A percentile compares a stretch with the other conserved stretches of the same genome.
Evolutionary conservation across 139 green algal genomes (phyloP).

Genomic region (Coccomyxa sp.): DNA sequence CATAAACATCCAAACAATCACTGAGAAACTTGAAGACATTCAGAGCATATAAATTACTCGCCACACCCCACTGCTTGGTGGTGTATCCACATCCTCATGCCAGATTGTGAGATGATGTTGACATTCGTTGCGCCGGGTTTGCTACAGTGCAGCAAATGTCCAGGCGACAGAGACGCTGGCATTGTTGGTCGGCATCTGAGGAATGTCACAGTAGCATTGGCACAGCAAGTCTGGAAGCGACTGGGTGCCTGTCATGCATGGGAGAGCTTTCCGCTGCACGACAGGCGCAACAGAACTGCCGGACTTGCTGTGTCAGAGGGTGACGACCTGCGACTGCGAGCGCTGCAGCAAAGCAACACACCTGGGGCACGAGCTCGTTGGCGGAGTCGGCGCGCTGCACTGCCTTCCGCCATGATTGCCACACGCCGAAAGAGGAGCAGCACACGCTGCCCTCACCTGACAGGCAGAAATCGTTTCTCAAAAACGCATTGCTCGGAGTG

Average conservation of each 20-base stretch:
- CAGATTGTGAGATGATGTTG: no score
- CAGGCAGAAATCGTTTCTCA: background rate
- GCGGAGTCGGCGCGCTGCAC: conserved; percentile 5
- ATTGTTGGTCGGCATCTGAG: no score
- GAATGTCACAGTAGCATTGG: no score
- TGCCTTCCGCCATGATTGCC: conserved; percentile 12
- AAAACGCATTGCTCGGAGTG: no score
- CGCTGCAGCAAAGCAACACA: background rate
- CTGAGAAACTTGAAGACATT: no score
- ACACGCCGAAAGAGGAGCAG: conserved; percentile 9
- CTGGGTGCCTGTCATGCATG: background rate
- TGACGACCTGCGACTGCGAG: background rate
- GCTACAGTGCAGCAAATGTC: no score
- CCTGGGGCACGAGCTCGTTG: conserved; percentile 17
- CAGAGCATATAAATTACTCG: no score
- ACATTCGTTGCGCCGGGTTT: no score
- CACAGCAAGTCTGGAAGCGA: background rate
- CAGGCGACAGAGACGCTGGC: no score
- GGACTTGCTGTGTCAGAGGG: background rate
- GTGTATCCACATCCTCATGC: no score
- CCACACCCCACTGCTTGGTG: no score
- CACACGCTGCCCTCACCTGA: background rate
- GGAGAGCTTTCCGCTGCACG: no score
- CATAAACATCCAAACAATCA: background rate
- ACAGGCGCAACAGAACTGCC: background rate